Base-by-base conservation (phyloP, 1,139 yeast species). In the Yamadazyma epiphylla region DNA sequence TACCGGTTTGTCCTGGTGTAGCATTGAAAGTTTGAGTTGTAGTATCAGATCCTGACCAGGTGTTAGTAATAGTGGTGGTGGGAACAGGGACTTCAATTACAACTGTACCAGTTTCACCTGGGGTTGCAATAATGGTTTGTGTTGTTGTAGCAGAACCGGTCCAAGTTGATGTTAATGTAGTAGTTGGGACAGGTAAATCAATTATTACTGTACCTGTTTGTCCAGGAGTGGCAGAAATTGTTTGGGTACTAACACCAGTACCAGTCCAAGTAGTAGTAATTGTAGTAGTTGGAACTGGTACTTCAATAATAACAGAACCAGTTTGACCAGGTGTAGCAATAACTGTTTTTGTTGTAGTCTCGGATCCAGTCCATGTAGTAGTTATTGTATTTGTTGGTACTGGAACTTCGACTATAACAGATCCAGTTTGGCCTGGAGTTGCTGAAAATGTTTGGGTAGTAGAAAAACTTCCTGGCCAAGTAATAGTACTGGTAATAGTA, bases 161-260 rank as follows among this genome's bases (percentile, higher is more conserved):
- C 30, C 31, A 30, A 23, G 27, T 28, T 2, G 24, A 17, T 6
- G 43, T 37, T 6, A 31, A 15, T 5, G 41, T 36, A 10, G 31
- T 27, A n/a, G 43, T 33, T 6, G 47, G 45, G n/a, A 33, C 33
- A n/a, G 55, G 54, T 5, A 37, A 35, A 10, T 36, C 40, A 8
- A 43, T 35, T 4, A 40, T 21, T 14, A 51, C 46, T 6, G 48
- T 35, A 9, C 32, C 49, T 10, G 43, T 42, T 7, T 37, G 41
- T 9, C 41, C 41, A 12, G 37, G 29, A 11, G 37, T 25, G 1
- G 35, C 43, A 15, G 36, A 16, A 3, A 17, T 13, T 2, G 41
- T 35, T 3, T 28, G 6, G 5, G 26, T 24, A 6, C n/a, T 12
- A 11, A 5, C 13, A 12, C 10, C 8, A 8, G 15, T 11, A 8